Base-by-base conservation (phyloP, 179 eudicot species). In the Heliamphora pulchella region DNA sequence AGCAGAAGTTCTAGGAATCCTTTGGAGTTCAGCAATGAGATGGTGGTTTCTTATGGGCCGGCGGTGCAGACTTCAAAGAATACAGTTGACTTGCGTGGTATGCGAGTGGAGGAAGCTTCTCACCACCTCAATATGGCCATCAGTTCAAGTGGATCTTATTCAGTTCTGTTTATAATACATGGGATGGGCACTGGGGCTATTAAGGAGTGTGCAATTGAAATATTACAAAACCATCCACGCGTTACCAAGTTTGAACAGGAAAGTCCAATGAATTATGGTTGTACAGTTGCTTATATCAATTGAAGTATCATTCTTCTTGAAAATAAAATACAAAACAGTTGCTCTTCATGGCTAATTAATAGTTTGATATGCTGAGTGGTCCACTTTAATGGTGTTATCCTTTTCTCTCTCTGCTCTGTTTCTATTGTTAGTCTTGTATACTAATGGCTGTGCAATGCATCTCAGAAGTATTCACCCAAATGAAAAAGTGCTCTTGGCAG, bases 111-210 rank as follows among this genome's bases (percentile, higher is more conserved):
- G 81, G 98, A 93, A 86, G 98, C 98, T 78, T 85, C 93, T 79
- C 86, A 68, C 77, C 71, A 83, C 78, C 90, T 95, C 55, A 74
- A 89, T 63, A 90, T 89, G 87, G 94, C 97, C 71, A 88, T 95
- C 62, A 83, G 81, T 78, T 78, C 90, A 65, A 80, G 88, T 82
- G 93, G 86, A 77, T 68, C 98, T 66, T 81, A 81, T n/a, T 89
- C 97, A 48, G 88, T 93, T 76, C 82, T 95, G 63, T 93, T 88
- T 81, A 80, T 95, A 53, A 84, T 95, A 79, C 98, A 95, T 75
- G 98, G 98, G 55, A 92, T 92, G 97, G 98, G 98, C 78, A 90
- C 97, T 57, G 98, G 98, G 54, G 89, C 83, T 74, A 77, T 93
- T 78, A 92, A 93, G 88, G 97, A 93, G 81, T 71, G 85, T 80